Evolutionary conservation across 1,284 basidiomycete species (phyloP).

Genomic region (Ceratobasidium sp.): DNA sequence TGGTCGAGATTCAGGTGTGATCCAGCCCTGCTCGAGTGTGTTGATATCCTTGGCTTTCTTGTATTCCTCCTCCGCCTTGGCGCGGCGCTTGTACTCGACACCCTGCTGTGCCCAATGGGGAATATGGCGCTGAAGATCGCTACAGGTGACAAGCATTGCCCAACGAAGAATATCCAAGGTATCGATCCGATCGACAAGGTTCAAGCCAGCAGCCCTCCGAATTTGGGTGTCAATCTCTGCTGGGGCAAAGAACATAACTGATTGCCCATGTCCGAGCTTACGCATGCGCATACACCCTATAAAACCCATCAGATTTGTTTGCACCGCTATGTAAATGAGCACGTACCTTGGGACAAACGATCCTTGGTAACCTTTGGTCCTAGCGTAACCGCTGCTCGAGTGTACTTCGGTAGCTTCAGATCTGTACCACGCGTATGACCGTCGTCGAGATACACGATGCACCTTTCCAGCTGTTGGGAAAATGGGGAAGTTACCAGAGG

Average conservation of each 20-base stretch:
- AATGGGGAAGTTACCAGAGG: conserved; percentile 60
- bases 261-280: conserved; percentile 62
- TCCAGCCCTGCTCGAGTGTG: conserved; percentile 53
- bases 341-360: conserved; percentile 62
- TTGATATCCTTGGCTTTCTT: neutral
- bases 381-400: conserved; percentile 63
- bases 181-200: neutral
- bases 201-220: conserved; percentile 47
- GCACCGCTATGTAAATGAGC: neutral
- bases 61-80: conserved; percentile 48
- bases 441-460: conserved; percentile 67
- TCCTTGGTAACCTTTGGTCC: conserved; percentile 67
- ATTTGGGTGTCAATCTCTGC: conserved; percentile 60
- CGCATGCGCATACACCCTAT: conserved; percentile 65
- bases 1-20: conserved; percentile 56
- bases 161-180: conserved; percentile 36
- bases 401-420: conserved; percentile 60
- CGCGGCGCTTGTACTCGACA: conserved; percentile 55
- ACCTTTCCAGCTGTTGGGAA: conserved; percentile 58
- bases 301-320: neutral
- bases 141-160: conserved; percentile 41
- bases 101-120: conserved; percentile 58
- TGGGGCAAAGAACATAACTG: conserved; percentile 64
- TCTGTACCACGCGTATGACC: conserved; percentile 69
- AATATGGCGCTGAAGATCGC: conserved; percentile 20